A percentile compares a stretch with the other conserved stretches of the same genome.
These are phyloP conservation scores for Nannochloropsis limnetica DNA, from an alignment of 352 stramenopile species.

Conservation along the genomic window DNA sequence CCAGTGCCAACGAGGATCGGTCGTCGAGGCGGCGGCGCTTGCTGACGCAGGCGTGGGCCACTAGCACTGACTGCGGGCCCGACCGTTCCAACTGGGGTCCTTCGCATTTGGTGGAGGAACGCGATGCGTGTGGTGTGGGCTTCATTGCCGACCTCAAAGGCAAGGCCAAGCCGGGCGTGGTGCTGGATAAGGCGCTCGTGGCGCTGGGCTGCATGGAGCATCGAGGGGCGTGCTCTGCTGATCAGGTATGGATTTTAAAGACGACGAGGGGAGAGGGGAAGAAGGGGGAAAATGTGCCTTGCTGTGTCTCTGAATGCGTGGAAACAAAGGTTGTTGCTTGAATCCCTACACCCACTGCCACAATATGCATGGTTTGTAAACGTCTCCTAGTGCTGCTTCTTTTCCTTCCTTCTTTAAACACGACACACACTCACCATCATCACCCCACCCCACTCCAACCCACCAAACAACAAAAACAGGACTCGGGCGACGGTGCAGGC, in stretches of 20 bases:
- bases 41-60: neutral
- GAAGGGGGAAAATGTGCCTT: neutral
- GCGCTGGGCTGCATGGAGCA: slow-evolving; percentile 55
- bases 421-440: slow-evolving; percentile 46
- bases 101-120: slow-evolving; percentile 58
- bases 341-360: neutral
- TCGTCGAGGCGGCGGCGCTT: neutral
- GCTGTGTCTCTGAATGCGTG: too few species aligned
- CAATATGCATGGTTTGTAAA: neutral
- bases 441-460: slow-evolving; percentile 43
- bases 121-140: slow-evolving; percentile 70
- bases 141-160: slow-evolving; percentile 65
- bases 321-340: neutral
- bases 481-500: slow-evolving; percentile 67
- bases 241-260: slow-evolving; percentile 50
- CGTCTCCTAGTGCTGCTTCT: neutral
- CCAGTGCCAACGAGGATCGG: neutral
- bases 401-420: slow-evolving; percentile 38
- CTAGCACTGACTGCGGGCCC: neutral
- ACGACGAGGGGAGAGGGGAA: neutral
- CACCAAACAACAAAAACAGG: slow-evolving; percentile 49
- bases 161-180: slow-evolving; percentile 41
- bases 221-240: slow-evolving; percentile 51
- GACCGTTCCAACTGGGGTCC: slow-evolving; percentile 38
- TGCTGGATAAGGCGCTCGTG: slow-evolving; percentile 46